Percentiles rank a stretch among this genome's conserved stretches.
phyloP scores from a whole-genome alignment of 1,139 yeast species.

The Blastobotrys niveus region DNA sequence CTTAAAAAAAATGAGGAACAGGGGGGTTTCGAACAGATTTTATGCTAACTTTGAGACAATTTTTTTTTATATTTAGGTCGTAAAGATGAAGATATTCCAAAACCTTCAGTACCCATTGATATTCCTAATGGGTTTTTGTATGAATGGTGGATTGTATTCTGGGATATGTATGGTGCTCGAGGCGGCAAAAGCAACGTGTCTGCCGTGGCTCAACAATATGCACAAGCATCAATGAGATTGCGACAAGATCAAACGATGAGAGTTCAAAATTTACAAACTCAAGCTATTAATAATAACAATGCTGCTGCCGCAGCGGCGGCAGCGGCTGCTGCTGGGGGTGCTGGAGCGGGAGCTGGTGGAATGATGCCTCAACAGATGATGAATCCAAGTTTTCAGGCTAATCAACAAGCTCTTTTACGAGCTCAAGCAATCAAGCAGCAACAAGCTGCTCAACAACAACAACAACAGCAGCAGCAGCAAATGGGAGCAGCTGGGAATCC shows the following conservation, averaged over 20 bases:
- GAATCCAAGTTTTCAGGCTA: constrained; percentile 14
- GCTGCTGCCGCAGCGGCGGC: constrained; percentile 21
- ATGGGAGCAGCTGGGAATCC: background rate
- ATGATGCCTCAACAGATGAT: constrained; percentile 19
- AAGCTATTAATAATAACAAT: constrained; percentile 18
- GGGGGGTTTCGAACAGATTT: no score
- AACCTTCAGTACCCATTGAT: constrained; percentile 37
- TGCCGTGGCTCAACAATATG: constrained; percentile 62
- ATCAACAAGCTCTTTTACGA: constrained; percentile 10
- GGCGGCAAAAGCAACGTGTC: constrained; percentile 55
- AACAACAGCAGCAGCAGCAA: constrained; percentile 23
- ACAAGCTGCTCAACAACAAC: constrained; percentile 16
- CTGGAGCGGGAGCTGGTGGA: constrained; percentile 11
- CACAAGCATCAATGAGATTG: constrained; percentile 51
- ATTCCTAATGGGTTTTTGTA: constrained; percentile 82
- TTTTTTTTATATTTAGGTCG: background rate
- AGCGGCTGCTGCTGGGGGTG: constrained; percentile 21
- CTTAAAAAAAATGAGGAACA: no score
- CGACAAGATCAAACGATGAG: constrained; percentile 44
- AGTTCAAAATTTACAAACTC: constrained; percentile 33
- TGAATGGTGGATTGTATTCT: constrained; percentile 96
- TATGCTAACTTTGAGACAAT: no score
- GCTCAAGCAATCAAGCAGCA: constrained; percentile 16
- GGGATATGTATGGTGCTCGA: constrained; percentile 88
- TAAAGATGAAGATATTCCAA: constrained; percentile 22